Conservation (phyloP, 2,329 filamentous ascomycete species). For the Aspergillus ustus region DNA sequence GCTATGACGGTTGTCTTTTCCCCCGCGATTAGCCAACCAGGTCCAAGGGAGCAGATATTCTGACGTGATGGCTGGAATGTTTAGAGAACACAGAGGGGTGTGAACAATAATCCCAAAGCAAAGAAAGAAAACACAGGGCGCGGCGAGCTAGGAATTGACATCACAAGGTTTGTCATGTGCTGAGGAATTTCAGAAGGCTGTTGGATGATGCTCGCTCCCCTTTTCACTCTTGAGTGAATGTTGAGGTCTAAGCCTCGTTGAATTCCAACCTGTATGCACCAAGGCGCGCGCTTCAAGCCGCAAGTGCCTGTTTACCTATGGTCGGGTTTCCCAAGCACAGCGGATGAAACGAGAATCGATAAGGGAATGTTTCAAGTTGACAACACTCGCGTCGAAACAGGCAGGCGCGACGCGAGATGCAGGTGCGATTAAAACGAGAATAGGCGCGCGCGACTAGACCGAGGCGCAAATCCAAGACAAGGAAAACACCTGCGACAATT, state of each 20-base stretch:
- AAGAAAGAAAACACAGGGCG: conserved; percentile 21
- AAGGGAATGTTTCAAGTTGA: conserved; percentile 38
- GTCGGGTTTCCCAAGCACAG: conserved; percentile 14
- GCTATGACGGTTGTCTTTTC: conserved; percentile 22
- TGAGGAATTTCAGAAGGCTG: conserved; percentile 21
- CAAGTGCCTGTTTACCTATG: conserved; percentile 15
- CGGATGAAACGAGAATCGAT: conserved; percentile 20
- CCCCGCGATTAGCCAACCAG: conserved; percentile 21
- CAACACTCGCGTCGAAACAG: conserved; percentile 30
- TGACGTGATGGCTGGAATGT: conserved; percentile 34
- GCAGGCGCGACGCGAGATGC: conserved; percentile 30
- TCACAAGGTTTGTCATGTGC: conserved; percentile 34
- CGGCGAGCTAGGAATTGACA: conserved; percentile 27
- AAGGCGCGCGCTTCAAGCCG: conserved; percentile 24
- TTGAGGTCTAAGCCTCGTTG: conserved; percentile 16
- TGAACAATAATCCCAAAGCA: conserved; percentile 25
- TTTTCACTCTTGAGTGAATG: conserved; percentile 3
- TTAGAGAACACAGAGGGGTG: conserved; percentile 27
- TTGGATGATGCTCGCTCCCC: conserved; percentile 24
- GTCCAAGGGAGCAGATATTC: conserved; percentile 13
- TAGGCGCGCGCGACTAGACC: conserved; percentile 23
- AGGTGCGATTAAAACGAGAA: conserved; percentile 25
- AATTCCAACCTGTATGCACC: conserved; percentile 14
- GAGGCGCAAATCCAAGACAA: conserved; percentile 24
- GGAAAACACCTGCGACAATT: conserved; percentile 15